Conservation (phyloP, 2,329 filamentous ascomycete species). For the Ceratocystis eucalypticola region DNA sequence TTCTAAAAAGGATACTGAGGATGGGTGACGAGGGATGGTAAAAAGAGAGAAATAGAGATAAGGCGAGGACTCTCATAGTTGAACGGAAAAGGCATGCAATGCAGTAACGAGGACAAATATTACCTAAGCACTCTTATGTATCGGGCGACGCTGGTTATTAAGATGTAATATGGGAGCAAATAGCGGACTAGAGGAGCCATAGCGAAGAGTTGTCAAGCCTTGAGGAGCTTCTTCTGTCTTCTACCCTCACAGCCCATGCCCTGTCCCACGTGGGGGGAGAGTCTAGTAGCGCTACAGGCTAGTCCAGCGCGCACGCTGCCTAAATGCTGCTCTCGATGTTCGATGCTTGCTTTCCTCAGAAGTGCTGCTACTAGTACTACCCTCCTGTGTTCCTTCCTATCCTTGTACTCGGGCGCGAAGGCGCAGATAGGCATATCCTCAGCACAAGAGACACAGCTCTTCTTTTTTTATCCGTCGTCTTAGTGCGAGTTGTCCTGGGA, state of each 20-base stretch:
- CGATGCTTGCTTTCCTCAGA: too few species aligned
- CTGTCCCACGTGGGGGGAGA: not conserved
- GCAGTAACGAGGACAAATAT: not conserved
- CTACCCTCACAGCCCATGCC: not conserved
- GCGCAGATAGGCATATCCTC: too few species aligned
- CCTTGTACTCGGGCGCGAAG: too few species aligned
- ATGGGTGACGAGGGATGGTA: not conserved
- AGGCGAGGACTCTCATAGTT: not conserved
- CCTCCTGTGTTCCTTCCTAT: too few species aligned
- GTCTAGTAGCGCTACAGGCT: not conserved
- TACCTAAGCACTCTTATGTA: not conserved
- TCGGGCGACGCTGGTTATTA: not conserved
- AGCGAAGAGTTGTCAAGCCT: not conserved
- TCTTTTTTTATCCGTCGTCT: too few species aligned
- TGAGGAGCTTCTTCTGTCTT: not conserved
- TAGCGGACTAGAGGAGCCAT: not conserved
- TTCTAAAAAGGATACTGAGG: not conserved
- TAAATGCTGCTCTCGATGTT: not conserved
- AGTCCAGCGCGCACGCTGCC: not conserved
- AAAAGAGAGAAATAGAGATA: not conserved
- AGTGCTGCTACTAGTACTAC: too few species aligned
- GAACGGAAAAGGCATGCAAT: not conserved
- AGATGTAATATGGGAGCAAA: not conserved
- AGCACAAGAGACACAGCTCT: too few species aligned
- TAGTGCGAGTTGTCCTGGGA: too few species aligned